Evolutionary conservation across 805 yeast species (phyloP), one percentile per base, ranked within the genome.

Genomic region (Pichia insulana): DNA sequence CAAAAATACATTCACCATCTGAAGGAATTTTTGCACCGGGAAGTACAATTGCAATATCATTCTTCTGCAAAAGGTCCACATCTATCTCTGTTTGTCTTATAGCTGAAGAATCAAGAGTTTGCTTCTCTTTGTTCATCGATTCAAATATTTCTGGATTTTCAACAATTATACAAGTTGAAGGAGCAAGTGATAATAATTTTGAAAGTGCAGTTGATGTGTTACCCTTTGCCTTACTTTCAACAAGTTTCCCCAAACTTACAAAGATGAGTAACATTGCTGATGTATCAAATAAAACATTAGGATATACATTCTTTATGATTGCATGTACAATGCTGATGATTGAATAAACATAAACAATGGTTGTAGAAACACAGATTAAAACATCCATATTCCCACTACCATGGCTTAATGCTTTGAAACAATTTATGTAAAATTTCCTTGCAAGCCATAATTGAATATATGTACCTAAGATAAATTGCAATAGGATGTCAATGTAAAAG

Each of bases 11-110:
- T 7, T 70, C 58, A 37, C 97, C 99, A 67, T 92, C 99, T 1
- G 96, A 88, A 1, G 97, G 96, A 3, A 92, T 73, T 51, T 78
- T 85, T 40, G 80, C 80, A 10, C 98, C 98, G 0, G 97, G 95
- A 36, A 78, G 68, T 3, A 92, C 71, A 15, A 85, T 71, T 0
- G 86, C 81, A 26, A 84, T 69, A 60, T 92, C 99, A 52, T 75
- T 72, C 9, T 71, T 67, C 56, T 92, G 95, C 35, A 92, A 62
- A 46, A 84, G 70, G 50, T 87, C 96, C 20, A 87, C 76, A 25
- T 83, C 68, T n/a, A 92, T 73, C 10, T 54, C 62, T 42, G 68
- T 66, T 18, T 74, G 72, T 3, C 61, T 58, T 13, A 71, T 53
- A 30, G 37, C 47, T 13, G 49, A 34, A 17, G 47, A 43, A 31